These are phyloP conservation scores for Russula olivacea DNA, from an alignment of 768 basidiomycete species.

Conservation along the genomic window DNA sequence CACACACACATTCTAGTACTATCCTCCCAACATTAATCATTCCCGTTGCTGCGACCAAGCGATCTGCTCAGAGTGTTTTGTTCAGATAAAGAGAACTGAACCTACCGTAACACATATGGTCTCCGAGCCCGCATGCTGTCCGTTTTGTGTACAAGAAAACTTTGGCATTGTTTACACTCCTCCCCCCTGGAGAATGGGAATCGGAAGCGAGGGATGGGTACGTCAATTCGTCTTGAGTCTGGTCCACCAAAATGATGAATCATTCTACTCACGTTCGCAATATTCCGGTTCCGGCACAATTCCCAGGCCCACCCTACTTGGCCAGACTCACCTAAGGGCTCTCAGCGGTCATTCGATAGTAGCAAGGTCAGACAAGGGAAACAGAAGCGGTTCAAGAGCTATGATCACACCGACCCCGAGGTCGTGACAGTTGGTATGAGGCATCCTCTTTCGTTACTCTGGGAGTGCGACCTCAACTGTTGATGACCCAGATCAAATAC, in stretches of 20 bases:
- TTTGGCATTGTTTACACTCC: conserved; percentile 89
- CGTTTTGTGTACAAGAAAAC: conserved; percentile 96
- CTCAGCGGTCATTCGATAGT: conserved; percentile 35
- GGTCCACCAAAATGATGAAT: conserved; percentile 14
- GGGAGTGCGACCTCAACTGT: conserved; percentile 14
- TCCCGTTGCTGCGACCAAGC: conserved; percentile 98
- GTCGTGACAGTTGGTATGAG: conserved; percentile 82
- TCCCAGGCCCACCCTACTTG: conserved; percentile 35
- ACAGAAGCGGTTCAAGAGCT: conserved; percentile 83
- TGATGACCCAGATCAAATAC: conserved; percentile 71
- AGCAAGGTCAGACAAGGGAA: conserved; percentile 23
- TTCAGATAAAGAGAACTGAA: conserved; percentile 95
- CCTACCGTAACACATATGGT: conserved; percentile 93
- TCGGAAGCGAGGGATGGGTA: conserved; percentile 68
- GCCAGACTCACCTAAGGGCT: conserved; percentile 49
- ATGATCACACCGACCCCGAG: conserved; percentile 76
- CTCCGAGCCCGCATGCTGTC: conserved; percentile 94
- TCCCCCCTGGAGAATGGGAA: conserved; percentile 75
- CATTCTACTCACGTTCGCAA: background rate
- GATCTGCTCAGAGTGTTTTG: conserved; percentile 98
- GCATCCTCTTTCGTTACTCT: background rate
- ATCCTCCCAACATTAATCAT: conserved; percentile 93
- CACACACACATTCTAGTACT: conserved; percentile 56
- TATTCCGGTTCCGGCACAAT: conserved; percentile 5
- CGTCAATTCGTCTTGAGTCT: conserved; percentile 29